Base-by-base conservation (phyloP, 495 filamentous ascomycete genomes). In the Podospora tetraspora region DNA sequence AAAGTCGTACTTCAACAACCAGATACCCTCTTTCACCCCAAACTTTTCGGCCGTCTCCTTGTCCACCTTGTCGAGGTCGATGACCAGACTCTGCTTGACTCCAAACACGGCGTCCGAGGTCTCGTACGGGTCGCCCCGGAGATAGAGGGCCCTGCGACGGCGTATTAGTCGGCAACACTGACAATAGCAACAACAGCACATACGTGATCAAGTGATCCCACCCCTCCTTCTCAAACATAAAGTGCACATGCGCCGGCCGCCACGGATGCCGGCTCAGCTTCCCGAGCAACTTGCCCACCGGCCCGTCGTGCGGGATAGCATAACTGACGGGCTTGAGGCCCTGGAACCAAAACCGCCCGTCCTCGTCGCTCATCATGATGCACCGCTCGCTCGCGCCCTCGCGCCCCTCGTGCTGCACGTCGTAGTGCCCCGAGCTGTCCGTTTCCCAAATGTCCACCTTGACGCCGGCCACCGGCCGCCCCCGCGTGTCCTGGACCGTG, bases 391-490 rank as follows among this genome's bases (percentile, higher is more conserved):
- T 93, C 0, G 92, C 91, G 19, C 86, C 88, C 23, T 84, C 77
- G 13, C 89, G 80, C 30, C 88, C 88, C 0, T 85, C 80, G 73
- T 94, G 89, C 80, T 97, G 94, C 66, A 96, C 92, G 78, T 97
- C 94, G 76, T 97, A 97, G 71, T 89, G 88, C 12, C 94, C 94
- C 27, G 87, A 87, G 63, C 86, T 89, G 73, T 97, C 93, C 21
- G 93, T 94, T 79, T 97, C 94, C 94, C 94, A 97, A 73, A 97
- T 92, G 77, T 97, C 92, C 70, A 97, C 86, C 75, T 89, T 91
- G 2, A 90, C 92, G 61, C 81, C 87, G 13, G 81, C 67, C 25
- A 97, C 81, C 0, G 94, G 92, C 12, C 79, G 81, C 0, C 92
- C 93, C 7, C 74, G 32, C 0, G 84, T 86, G 78, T 96, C 91